Conservation (phyloP, 2,329 filamentous ascomycete genomes). For the Aureobasidium sp. region DNA sequence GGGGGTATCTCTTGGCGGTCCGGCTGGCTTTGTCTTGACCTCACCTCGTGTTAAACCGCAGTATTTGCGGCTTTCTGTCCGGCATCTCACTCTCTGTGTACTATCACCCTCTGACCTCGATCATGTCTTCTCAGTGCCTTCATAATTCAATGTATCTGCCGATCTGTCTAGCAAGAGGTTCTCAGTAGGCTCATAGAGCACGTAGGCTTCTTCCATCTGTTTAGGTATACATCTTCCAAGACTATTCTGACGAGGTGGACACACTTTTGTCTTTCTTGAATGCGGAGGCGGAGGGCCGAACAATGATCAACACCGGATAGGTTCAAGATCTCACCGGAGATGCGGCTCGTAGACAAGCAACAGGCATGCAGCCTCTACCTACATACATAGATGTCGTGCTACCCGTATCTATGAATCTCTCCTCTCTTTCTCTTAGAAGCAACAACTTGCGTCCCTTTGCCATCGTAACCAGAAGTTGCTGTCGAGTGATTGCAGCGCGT, state of each 20-base stretch:
- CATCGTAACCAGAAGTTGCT: not conserved
- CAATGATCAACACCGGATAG: not conserved
- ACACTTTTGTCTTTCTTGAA: not conserved
- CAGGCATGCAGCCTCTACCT: not conserved
- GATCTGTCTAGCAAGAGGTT: too few relatives aligned
- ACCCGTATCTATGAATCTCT: not conserved
- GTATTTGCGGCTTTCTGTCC: not conserved
- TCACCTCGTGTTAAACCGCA: constrained; percentile 1
- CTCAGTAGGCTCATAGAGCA: not conserved
- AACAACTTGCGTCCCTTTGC: not conserved
- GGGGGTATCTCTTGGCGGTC: not conserved
- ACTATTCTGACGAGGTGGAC: not conserved
- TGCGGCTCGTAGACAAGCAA: constrained; percentile 6
- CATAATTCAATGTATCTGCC: too few relatives aligned
- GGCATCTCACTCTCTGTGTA: not conserved
- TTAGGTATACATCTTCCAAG: not conserved
- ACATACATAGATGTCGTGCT: constrained; percentile 8
- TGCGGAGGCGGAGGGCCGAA: constrained; percentile 14
- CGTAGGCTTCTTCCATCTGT: too few relatives aligned
- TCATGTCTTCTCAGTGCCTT: not conserved
- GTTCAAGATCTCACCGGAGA: constrained; percentile 5
- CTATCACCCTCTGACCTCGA: too few relatives aligned
- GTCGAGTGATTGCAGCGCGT: not conserved
- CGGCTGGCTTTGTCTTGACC: not conserved
- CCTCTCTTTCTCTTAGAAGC: not conserved